Base-by-base conservation (phyloP, 2,329 filamentous ascomycete genomes). In the Thelonectria discophora region DNA sequence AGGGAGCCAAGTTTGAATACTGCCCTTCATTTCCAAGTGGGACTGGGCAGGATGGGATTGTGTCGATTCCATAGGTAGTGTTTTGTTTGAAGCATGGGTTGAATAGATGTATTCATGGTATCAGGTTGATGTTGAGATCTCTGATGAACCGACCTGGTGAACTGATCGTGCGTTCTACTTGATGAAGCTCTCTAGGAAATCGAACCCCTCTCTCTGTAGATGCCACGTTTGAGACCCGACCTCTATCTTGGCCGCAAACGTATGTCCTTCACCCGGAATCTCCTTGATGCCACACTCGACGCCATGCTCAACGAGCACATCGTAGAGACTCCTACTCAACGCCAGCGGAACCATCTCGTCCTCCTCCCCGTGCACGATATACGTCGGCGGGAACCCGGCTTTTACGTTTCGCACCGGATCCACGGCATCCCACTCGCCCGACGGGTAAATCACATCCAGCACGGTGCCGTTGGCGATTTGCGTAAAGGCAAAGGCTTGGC, bases 191-290 rank as follows among this genome's bases (percentile, higher is more conserved):
- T 80, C 77, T 45, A 80, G 59, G 57, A 80, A 80, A 49, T 80
- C 77, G 64, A 81, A 81, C 5, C 78, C 78, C 60, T 55, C 49
- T 24, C 74, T 68, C 67, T 80, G 78, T 37, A 78, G 59, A 43
- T 74, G 63, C 73, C 73, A 75, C 0, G 74, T 75, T 37, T 53
- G 55, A 1, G 73, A 74, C 1, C 77, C 78, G 55, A 78, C 76
- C 60, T 74, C 60, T 78, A 81, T 81, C 60, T 70, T 76, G 3
- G 73, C 75, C 0, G 76, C 77, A 71, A 81, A 81, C 2, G 78
- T 80, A 63, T 81, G 79, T n/a, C 73, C 77, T 59, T 81, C 79
- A 5, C 69, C 77, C 0, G 75, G 75, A 8, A 80, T 73, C 58
- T 78, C 76, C 10, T 69, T 67, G 68, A 80, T 69, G 5, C 70